A percentile compares a stretch with the other conserved stretches of the same genome.
phyloP scores from a whole-genome alignment of 108 stramenopile genomes.

The Nitzschia sp. region DNA sequence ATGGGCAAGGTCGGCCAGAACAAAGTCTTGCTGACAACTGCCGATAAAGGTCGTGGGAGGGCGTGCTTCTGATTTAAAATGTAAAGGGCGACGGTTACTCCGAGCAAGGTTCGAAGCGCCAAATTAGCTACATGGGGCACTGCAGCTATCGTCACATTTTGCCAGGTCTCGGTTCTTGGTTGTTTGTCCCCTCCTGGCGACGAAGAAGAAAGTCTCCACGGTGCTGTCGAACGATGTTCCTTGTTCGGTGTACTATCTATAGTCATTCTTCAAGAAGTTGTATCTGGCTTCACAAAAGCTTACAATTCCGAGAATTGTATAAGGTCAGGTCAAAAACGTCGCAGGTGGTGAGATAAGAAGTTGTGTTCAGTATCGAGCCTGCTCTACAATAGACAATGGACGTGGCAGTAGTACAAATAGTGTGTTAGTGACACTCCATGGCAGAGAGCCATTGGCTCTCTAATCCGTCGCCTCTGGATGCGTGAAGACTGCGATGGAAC shows the following conservation, averaged over 20 bases:
- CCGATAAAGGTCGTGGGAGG: slow-evolving; percentile 61
- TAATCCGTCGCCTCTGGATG: too few species aligned
- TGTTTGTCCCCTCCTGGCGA: not conserved
- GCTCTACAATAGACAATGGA: too few species aligned
- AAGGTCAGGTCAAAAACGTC: too few species aligned
- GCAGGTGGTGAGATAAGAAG: too few species aligned
- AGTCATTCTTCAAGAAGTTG: not conserved
- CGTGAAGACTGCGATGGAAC: too few species aligned
- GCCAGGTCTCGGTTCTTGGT: not conserved
- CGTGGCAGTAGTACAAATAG: too few species aligned
- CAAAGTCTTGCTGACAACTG: slow-evolving; percentile 56
- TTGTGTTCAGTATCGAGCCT: too few species aligned
- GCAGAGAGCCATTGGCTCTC: too few species aligned
- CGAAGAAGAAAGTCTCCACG: not conserved
- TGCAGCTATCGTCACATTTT: not conserved
- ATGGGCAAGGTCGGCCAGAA: slow-evolving; percentile 89
- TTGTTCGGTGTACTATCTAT: not conserved
- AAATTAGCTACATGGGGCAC: slow-evolving; percentile 14
- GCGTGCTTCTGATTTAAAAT: slow-evolving; percentile 77
- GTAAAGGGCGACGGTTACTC: slow-evolving; percentile 65
- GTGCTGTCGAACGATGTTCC: not conserved
- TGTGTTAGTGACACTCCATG: too few species aligned
- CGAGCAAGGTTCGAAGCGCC: slow-evolving; percentile 16
- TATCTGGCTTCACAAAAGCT: too few species aligned
- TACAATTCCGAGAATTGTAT: too few species aligned